phyloP scores from a whole-genome alignment of 2,329 filamentous ascomycete genomes.

The Calonectria honghensis region DNA sequence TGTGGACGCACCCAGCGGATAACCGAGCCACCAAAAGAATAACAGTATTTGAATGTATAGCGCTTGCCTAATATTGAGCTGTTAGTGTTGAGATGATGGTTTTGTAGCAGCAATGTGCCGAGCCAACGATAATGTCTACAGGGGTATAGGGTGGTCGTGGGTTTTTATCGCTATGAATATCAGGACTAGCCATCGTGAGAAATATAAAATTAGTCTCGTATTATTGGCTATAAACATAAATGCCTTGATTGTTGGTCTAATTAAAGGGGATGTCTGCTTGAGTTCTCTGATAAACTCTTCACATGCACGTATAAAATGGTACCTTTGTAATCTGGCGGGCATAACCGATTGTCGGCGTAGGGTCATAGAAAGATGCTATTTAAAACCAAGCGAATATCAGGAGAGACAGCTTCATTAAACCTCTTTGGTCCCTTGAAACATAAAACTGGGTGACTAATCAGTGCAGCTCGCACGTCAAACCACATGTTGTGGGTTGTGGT shows the following conservation, averaged over 20 bases:
- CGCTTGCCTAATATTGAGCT: fast-evolving
- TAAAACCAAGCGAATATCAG: not conserved
- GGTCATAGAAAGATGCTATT: not conserved
- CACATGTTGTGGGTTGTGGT: not conserved
- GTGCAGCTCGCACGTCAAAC: not conserved
- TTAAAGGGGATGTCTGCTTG: too few species aligned
- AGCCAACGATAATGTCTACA: too few species aligned
- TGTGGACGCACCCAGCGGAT: not conserved
- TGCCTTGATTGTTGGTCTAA: too few species aligned
- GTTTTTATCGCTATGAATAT: not conserved
- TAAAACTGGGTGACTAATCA: not conserved
- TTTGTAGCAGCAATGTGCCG: not conserved
- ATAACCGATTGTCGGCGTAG: too few species aligned
- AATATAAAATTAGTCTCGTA: not conserved
- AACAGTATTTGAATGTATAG: not conserved
- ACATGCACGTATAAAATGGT: too few species aligned
- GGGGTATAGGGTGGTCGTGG: not conserved
- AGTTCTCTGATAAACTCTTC: too few species aligned
- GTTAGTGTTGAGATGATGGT: not conserved
- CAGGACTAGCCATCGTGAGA: not conserved
- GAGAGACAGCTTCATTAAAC: not conserved
- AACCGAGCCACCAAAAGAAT: not conserved
- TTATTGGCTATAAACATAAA: not conserved
- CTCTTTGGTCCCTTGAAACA: not conserved
- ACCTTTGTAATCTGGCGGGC: too few species aligned